Conservation (phyloP, 441 rosid species). For the Caryocar brasiliense region DNA sequence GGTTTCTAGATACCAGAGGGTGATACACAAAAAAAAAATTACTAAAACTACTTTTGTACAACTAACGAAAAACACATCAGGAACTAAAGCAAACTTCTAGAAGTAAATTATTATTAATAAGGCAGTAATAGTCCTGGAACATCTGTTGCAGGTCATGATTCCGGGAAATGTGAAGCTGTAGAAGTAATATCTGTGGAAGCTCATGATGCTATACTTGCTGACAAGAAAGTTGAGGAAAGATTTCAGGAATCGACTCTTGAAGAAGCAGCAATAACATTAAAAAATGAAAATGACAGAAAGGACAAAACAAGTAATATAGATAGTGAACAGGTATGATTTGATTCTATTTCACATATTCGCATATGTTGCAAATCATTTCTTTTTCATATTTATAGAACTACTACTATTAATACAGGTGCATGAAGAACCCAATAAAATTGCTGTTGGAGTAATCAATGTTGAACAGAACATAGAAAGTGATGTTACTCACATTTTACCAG, state of each 20-base stretch:
- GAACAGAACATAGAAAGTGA: background rate
- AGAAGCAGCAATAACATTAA: constrained; percentile 5
- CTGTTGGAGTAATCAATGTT: background rate
- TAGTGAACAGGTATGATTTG: constrained; percentile 14
- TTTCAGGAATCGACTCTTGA: constrained; percentile 5
- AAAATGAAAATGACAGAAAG: constrained; percentile 9
- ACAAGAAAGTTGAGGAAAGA: constrained; percentile 5
- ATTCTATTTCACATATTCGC: background rate
- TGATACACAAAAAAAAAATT: no score
- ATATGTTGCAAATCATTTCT: background rate
- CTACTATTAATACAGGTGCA: constrained; percentile 3
- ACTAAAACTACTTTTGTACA: no score
- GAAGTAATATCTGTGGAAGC: constrained; percentile 8
- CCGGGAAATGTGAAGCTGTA: background rate
- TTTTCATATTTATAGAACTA: background rate
- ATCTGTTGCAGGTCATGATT: constrained; percentile 15
- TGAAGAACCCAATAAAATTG: constrained; percentile 6
- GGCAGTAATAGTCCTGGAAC: background rate
- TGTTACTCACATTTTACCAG: background rate
- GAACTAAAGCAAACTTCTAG: no score
- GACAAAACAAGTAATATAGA: background rate
- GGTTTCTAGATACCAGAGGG: no score
- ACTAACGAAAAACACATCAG: no score
- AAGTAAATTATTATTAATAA: no score
- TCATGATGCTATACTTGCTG: background rate